Evolutionary conservation across 2,329 filamentous ascomycete species (phyloP).

Genomic region (Fusarium solani-melongenae): DNA sequence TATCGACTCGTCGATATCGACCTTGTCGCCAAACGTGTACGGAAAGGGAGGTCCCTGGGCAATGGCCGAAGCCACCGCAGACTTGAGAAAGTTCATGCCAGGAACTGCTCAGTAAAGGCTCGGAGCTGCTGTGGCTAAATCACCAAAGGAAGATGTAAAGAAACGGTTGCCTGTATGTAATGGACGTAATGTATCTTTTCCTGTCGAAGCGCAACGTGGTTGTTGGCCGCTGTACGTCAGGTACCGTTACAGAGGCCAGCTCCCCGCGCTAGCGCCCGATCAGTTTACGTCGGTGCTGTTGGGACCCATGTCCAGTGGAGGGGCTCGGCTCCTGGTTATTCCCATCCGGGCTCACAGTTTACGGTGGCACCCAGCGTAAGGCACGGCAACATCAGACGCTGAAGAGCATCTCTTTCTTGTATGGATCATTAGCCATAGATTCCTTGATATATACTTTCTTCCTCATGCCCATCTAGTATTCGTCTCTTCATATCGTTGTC

Average conservation of each 20-base stretch:
- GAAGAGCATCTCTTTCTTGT: neutral
- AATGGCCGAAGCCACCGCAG: conserved; percentile 95
- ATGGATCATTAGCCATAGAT: too few relatives aligned
- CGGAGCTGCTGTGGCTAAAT: neutral
- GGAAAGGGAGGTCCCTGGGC: conserved; percentile 94
- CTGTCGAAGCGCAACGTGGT: conserved; percentile 42
- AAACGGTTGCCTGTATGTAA: conserved; percentile 3
- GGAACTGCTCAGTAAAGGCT: neutral
- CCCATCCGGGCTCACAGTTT: neutral
- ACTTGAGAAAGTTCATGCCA: conserved; percentile 96
- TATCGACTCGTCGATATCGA: conserved; percentile 92
- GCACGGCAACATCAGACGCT: neutral
- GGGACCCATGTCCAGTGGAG: conserved; percentile 1
- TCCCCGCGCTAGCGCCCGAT: conserved; percentile 42
- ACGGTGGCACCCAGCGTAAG: neutral
- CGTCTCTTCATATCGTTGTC: neutral
- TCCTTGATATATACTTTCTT: too few relatives aligned
- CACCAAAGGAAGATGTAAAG: conserved; percentile 2
- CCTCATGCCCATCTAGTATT: neutral
- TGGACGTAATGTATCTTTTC: conserved; percentile 10
- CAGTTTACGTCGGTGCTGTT: conserved; percentile 2
- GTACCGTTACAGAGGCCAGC: conserved; percentile 15
- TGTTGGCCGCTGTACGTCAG: conserved; percentile 32
- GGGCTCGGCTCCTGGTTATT: conserved; percentile 15
- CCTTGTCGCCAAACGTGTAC: conserved; percentile 90